Conservation (phyloP, 2,329 filamentous ascomycete species). For the Arthrobotrys iridis region DNA sequence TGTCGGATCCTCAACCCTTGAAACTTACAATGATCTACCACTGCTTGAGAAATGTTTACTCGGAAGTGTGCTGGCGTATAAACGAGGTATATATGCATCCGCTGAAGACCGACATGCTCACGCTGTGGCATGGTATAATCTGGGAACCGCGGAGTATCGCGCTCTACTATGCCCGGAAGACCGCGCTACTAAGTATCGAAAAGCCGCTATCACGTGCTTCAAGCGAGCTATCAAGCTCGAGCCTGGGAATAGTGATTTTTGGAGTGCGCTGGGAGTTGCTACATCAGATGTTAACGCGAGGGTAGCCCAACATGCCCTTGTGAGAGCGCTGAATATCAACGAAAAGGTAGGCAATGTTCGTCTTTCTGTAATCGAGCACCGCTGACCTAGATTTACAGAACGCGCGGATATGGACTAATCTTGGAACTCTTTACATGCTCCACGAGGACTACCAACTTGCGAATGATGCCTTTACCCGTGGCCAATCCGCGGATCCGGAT, state of each 20-base stretch:
- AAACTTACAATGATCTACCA: slow-evolving; percentile 62
- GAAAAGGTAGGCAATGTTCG: slow-evolving; percentile 65
- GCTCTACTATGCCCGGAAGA: slow-evolving; percentile 75
- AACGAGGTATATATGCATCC: slow-evolving; percentile 80
- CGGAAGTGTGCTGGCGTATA: slow-evolving; percentile 83
- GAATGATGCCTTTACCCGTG: slow-evolving; percentile 86
- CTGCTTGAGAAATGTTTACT: slow-evolving; percentile 71
- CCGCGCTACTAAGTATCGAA: slow-evolving; percentile 72
- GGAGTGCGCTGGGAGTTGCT: slow-evolving; percentile 93
- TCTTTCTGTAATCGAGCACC: not conserved
- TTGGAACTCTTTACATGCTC: slow-evolving; percentile 84
- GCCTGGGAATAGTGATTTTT: slow-evolving; percentile 92
- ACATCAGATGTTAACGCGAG: slow-evolving; percentile 86
- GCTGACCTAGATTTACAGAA: slow-evolving; percentile 64
- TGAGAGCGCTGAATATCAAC: slow-evolving; percentile 90
- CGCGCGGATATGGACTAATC: slow-evolving; percentile 86
- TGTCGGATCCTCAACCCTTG: slow-evolving; percentile 63
- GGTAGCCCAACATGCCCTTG: slow-evolving; percentile 91
- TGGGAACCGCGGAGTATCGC: slow-evolving; percentile 91
- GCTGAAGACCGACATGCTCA: slow-evolving; percentile 82
- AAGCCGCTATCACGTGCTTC: slow-evolving; percentile 86
- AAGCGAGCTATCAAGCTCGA: slow-evolving; percentile 96
- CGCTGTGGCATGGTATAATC: slow-evolving; percentile 95
- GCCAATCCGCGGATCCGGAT: slow-evolving; percentile 93
- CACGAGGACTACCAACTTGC: slow-evolving; percentile 87